Conservation (phyloP, 2,329 filamentous ascomycete species). For the Pyrenophora tritici-repentis region DNA sequence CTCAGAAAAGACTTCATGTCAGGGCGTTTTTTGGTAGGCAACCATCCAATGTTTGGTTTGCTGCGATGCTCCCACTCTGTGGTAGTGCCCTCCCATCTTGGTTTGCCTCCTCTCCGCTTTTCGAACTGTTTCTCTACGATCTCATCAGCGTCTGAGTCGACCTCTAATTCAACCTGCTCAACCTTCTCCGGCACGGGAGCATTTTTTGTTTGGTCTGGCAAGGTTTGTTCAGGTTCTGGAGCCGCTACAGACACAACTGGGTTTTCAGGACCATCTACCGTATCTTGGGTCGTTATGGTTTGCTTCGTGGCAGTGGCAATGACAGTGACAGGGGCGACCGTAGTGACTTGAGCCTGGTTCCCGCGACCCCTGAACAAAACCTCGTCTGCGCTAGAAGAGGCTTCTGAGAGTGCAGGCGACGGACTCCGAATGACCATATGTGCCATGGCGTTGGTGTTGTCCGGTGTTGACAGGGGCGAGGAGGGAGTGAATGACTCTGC, state of each 20-base stretch:
- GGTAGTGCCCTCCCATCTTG: constrained; percentile 38
- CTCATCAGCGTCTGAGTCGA: constrained; percentile 30
- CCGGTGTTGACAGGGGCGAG: constrained; percentile 21
- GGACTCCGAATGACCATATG: constrained; percentile 45
- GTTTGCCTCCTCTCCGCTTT: constrained; percentile 32
- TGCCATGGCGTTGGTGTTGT: constrained; percentile 35
- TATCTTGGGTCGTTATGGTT: not conserved
- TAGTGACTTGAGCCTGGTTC: constrained; percentile 9
- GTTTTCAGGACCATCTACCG: not conserved
- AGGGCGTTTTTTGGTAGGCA: constrained; percentile 28
- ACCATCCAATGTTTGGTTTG: constrained; percentile 46
- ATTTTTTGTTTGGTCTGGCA: not conserved
- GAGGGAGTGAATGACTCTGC: constrained; percentile 18
- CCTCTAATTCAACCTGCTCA: constrained; percentile 5
- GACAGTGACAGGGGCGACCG: not conserved
- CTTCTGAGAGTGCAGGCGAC: constrained; percentile 39
- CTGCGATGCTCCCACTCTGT: constrained; percentile 42
- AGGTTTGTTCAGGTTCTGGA: constrained; percentile 5
- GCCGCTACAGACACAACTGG: constrained; percentile 1
- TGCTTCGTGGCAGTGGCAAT: not conserved
- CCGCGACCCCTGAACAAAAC: constrained; percentile 51
- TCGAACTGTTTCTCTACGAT: constrained; percentile 30
- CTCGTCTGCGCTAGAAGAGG: constrained; percentile 61
- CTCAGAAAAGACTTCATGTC: constrained; percentile 28
- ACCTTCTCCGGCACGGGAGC: constrained; percentile 3